Base-by-base conservation (phyloP, 768 basidiomycete genomes). In the Tulasnella sp. region DNA sequence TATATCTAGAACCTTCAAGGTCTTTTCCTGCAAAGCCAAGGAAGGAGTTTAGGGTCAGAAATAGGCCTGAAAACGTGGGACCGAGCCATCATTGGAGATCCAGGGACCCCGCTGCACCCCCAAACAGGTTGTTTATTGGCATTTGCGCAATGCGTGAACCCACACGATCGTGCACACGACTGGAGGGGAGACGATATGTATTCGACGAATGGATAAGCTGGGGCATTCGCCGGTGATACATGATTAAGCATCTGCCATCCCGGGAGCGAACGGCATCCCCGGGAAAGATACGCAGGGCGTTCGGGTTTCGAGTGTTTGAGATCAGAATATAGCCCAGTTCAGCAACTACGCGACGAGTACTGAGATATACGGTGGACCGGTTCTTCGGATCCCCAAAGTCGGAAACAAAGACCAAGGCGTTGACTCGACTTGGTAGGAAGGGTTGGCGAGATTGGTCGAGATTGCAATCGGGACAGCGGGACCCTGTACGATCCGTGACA, bases 1-100 rank as follows among this genome's bases (percentile, higher is more conserved):
- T 78, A 99, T 98, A 82, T 98, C 97, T 81, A 96, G 87, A 78
- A 99, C 89, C 81, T 98, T 98, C 84, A 90, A 90, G 62, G 92
- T 86, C 83, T 99, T 99, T 84, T 97, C 96, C 95, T 98, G 84
- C 34, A 64, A 17, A 11, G n/a, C 12, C 19, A 34, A 47, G 16
- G 42, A 29, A 44, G 52, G 37, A 59, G 36, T 35, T 65, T 36
- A 36, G 34, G 35, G 64, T 69, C 32, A 41, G 67, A 59, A 40
- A 59, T 59, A 11, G 52, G 11, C 52, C 52, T n/a, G 52, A 59
- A 7, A 32, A 59, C 52, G 52, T 32, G 52, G 40, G 69, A 5
- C 29, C 22, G 32, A 42, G 29, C 36, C 12, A 36, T 40, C 16
- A 41, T 2, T 41, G 22, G 35, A 40, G 67, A 39, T 22, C 19